These are phyloP conservation scores for Lactarius hatsudake DNA, from an alignment of 768 basidiomycete genomes.

Conservation along the genomic window DNA sequence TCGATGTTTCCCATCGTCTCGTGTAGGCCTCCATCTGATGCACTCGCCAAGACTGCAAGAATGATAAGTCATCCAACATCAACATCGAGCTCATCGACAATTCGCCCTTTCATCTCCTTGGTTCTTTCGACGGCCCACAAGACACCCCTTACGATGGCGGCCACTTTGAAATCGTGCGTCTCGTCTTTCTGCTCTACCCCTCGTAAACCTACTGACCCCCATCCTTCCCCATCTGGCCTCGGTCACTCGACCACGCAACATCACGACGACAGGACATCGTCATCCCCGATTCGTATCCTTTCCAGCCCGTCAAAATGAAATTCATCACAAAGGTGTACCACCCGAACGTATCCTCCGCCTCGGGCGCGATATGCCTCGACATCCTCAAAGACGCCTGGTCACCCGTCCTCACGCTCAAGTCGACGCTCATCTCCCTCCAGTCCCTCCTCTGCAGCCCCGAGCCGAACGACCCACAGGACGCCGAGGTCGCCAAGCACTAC, in stretches of 20 bases:
- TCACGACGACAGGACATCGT: constrained; percentile 70
- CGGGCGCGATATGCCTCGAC: constrained; percentile 93
- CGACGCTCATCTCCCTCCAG: constrained; percentile 92
- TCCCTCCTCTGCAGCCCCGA: constrained; percentile 91
- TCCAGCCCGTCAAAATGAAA: constrained; percentile 97
- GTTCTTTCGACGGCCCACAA: constrained; percentile 87
- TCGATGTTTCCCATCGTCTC: neutral
- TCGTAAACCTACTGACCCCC: neutral
- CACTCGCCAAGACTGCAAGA: constrained; percentile 80
- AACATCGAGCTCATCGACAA: constrained; percentile 84
- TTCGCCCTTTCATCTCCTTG: constrained; percentile 88
- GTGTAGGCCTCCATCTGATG: neutral
- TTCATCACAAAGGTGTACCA: constrained; percentile 97
- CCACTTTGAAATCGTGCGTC: constrained; percentile 81
- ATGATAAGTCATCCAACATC: constrained; percentile 88
- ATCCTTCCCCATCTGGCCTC: neutral
- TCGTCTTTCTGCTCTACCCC: neutral
- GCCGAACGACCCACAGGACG: constrained; percentile 96
- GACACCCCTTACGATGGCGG: constrained; percentile 94
- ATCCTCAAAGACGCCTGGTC: constrained; percentile 91
- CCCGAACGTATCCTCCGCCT: constrained; percentile 91
- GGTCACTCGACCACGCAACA: neutral
- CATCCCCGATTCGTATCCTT: constrained; percentile 88
- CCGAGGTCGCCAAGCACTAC: constrained; percentile 96
- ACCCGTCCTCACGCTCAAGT: constrained; percentile 93